These are phyloP conservation scores for Aspergillus funiculosus DNA, from an alignment of 495 filamentous ascomycete genomes.

Conservation along the genomic window DNA sequence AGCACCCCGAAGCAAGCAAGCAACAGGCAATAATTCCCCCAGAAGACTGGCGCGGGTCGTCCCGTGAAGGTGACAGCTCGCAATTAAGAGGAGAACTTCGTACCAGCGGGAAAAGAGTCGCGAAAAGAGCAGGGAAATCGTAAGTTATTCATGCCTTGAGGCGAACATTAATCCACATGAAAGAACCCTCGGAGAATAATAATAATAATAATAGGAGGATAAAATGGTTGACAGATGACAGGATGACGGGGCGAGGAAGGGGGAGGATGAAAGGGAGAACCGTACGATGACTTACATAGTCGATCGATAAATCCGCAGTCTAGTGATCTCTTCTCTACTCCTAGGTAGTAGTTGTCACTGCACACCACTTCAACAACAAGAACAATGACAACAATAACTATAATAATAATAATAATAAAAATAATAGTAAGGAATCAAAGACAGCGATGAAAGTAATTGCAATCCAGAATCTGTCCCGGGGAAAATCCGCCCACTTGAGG, in stretches of 20 bases:
- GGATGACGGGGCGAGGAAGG: too few species aligned
- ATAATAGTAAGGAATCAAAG: too few species aligned
- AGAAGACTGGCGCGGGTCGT: conserved; percentile 3
- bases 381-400: too few species aligned
- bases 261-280: conserved; percentile 10
- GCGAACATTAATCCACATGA: background rate
- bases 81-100: conserved; percentile 21
- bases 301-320: conserved; percentile 4
- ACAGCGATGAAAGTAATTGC: too few species aligned
- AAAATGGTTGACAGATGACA: background rate
- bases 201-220: background rate
- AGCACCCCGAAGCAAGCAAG: conserved; percentile 10
- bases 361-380: too few species aligned
- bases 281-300: conserved; percentile 3
- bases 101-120: conserved; percentile 13
- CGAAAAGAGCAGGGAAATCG: conserved; percentile 4
- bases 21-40: too few species aligned
- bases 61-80: conserved; percentile 19
- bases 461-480: too few species aligned
- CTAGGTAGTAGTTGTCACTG: too few species aligned
- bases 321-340: background rate
- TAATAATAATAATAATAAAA: too few species aligned
- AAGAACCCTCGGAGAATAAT: background rate
- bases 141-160: conserved; percentile 20
- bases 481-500: too few species aligned